Percentiles rank a stretch among this genome's conserved stretches.
Evolutionary conservation across 495 filamentous ascomycete genomes (phyloP).

Genomic region (Tuber borchii): DNA sequence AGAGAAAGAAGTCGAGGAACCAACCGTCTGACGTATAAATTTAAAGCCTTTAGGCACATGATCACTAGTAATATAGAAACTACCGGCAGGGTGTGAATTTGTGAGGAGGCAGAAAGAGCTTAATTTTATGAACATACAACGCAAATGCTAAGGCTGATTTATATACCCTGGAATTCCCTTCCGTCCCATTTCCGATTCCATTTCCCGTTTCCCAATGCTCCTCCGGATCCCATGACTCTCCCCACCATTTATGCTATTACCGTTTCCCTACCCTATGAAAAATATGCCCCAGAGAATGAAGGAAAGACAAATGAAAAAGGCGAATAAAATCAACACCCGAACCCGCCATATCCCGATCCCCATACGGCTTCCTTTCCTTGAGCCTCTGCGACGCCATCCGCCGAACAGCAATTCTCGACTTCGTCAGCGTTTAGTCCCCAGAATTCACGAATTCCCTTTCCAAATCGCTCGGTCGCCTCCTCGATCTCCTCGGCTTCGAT

Average conservation of each 20-base stretch:
- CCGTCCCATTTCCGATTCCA: not conserved
- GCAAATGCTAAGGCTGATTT: not conserved
- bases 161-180: not conserved
- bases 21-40: not conserved
- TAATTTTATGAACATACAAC: not conserved
- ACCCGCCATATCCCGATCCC: not conserved
- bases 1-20: not conserved
- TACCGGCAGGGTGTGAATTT: not conserved
- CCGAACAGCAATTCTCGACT: slow-evolving; percentile 52
- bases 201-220: not conserved
- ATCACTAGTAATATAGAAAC: not conserved
- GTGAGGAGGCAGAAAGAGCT: not conserved
- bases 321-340: slow-evolving; percentile 5
- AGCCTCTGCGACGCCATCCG: slow-evolving; percentile 11
- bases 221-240: not conserved
- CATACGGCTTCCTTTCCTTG: slow-evolving; percentile 5
- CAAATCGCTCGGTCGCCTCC: slow-evolving; percentile 55
- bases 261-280: not conserved
- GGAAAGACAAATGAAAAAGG: not conserved
- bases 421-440: slow-evolving; percentile 62
- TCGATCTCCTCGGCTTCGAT: slow-evolving; percentile 62
- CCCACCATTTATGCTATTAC: not conserved
- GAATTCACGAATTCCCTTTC: slow-evolving; percentile 62
- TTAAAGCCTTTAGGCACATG: not conserved
- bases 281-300: not conserved